Evolutionary conservation across 768 basidiomycete species (phyloP).

Genomic region (Scleroderma bovista): DNA sequence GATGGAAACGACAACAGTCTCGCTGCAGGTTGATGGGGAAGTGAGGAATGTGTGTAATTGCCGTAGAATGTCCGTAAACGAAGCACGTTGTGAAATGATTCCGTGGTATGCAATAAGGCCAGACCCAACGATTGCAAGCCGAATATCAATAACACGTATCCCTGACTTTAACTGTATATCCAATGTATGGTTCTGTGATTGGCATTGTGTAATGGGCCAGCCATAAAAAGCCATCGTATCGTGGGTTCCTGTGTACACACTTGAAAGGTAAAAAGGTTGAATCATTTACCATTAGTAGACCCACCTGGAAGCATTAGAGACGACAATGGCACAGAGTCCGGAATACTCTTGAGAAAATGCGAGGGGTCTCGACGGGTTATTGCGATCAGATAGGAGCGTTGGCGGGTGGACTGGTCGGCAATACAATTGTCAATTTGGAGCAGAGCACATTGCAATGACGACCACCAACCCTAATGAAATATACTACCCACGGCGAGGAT

Average conservation of each 20-base stretch:
- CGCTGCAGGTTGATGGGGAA: constrained; percentile 47
- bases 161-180: constrained; percentile 67
- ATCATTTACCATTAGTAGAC: constrained; percentile 32
- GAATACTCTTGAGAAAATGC: constrained; percentile 55
- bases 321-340: constrained; percentile 63
- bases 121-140: constrained; percentile 61
- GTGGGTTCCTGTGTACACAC: constrained; percentile 6
- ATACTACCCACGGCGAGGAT: constrained; percentile 54
- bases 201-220: constrained; percentile 86
- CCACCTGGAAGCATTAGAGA: constrained; percentile 74
- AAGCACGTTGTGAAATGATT: constrained; percentile 59
- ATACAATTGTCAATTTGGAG: constrained; percentile 2
- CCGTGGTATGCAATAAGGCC: constrained; percentile 79
- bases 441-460: neutral
- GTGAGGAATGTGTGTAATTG: constrained; percentile 62
- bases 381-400: constrained; percentile 45
- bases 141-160: constrained; percentile 77
- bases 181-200: constrained; percentile 57
- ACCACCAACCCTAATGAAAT: constrained; percentile 44
- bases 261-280: neutral
- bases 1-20: constrained; percentile 81
- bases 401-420: constrained; percentile 39
- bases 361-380: constrained; percentile 55
- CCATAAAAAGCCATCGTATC: constrained; percentile 70
- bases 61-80: constrained; percentile 61